These are phyloP conservation scores for Cystoderma amianthinum DNA, from an alignment of 768 basidiomycete species.

Conservation along the genomic window DNA sequence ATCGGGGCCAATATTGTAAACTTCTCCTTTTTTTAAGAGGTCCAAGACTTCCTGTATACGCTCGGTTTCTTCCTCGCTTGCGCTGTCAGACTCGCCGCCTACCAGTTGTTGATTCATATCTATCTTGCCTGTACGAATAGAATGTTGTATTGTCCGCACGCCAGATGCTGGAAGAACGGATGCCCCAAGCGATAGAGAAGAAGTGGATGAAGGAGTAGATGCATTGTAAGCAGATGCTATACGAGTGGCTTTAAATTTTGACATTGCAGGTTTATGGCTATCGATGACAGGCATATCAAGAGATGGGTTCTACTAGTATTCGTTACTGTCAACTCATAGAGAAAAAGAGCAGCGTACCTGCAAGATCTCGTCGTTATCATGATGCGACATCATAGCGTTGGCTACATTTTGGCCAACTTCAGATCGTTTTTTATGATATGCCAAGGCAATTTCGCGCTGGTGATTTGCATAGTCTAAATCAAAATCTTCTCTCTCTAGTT, in stretches of 20 bases:
- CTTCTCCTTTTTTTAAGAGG: conserved; percentile 40
- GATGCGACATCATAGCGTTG: conserved; percentile 40
- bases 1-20: conserved; percentile 49
- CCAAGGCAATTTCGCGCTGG: conserved; percentile 69
- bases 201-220: conserved; percentile 23
- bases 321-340: conserved; percentile 2
- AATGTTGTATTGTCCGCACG: conserved; percentile 40
- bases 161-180: conserved; percentile 37
- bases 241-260: conserved; percentile 59
- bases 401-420: conserved; percentile 48
- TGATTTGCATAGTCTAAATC: conserved; percentile 60
- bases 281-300: conserved; percentile 33
- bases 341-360: conserved; percentile 28
- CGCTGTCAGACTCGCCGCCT: conserved; percentile 48
- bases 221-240: conserved; percentile 41
- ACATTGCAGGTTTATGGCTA: conserved; percentile 43
- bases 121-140: conserved; percentile 51
- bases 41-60: conserved; percentile 42
- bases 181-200: conserved; percentile 35
- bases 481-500: conserved; percentile 40
- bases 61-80: conserved; percentile 47
- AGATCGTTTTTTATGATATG: conserved; percentile 58
- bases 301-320: conserved; percentile 27
- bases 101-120: conserved; percentile 40
- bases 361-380: conserved; percentile 33